Evolutionary conservation across 176 grass and related monocot species (phyloP).

Genomic region (Musa beccarii): DNA sequence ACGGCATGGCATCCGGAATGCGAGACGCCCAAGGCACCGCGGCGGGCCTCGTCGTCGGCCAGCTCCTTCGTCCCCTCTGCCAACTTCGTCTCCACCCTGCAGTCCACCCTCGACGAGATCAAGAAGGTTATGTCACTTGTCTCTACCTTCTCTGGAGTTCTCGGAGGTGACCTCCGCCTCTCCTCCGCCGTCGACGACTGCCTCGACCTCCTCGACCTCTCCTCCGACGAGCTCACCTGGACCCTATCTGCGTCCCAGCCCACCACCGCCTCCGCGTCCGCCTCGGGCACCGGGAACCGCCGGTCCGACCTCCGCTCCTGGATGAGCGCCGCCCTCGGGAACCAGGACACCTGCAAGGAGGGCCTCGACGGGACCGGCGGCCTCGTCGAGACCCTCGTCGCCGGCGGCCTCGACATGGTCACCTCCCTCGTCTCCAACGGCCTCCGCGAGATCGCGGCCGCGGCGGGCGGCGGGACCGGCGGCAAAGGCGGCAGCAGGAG

Average conservation of each 20-base stretch:
- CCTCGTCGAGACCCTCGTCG: background rate
- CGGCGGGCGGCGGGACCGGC: background rate
- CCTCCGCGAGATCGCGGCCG: background rate
- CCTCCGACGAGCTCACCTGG: constrained; percentile 18
- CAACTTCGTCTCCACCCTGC: constrained; percentile 1
- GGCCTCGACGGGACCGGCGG: background rate
- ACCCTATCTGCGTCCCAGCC: background rate
- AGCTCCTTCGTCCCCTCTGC: constrained; percentile 3
- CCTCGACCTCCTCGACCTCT: constrained; percentile 12
- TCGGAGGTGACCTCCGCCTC: background rate
- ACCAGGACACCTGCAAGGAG: constrained; percentile 17
- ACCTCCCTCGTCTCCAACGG: background rate
- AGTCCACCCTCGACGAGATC: background rate
- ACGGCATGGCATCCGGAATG: background rate
- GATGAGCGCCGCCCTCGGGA: constrained; percentile 9
- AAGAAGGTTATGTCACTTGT: background rate
- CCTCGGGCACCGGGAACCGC: background rate
- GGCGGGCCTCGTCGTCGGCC: background rate
- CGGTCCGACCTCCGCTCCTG: constrained; percentile 8
- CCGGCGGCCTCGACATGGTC: background rate
- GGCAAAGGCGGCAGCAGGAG: background rate
- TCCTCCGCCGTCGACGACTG: constrained; percentile 6
- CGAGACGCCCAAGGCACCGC: background rate
- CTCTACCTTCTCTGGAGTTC: background rate
- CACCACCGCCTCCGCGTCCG: background rate